Conservation (phyloP, 139 green algal species). For the Chlamydomonas schloesseri region DNA sequence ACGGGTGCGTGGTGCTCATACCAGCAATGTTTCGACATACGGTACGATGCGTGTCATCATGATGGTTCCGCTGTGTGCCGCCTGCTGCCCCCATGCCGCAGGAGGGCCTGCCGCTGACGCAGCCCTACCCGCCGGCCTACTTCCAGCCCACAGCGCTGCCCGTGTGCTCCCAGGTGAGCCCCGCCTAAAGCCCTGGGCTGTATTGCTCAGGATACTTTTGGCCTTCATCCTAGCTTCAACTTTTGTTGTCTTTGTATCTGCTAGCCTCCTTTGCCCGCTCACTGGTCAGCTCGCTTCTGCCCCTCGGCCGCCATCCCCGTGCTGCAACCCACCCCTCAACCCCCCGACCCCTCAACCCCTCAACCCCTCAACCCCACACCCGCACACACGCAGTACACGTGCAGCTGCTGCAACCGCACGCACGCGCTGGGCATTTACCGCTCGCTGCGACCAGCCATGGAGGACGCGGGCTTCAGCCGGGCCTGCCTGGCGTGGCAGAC, state of each 20-base stretch:
- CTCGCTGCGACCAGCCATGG: background rate
- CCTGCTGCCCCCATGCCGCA: background rate
- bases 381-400: constrained; percentile 17
- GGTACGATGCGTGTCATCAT: background rate
- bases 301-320: too few relatives aligned
- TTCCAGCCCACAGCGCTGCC: background rate
- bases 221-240: too few relatives aligned
- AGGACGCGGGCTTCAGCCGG: constrained; percentile 16
- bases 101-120: constrained; percentile 28
- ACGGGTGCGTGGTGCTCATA: too few relatives aligned
- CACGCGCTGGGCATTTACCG: constrained; percentile 9
- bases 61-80: too few relatives aligned
- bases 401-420: constrained; percentile 32
- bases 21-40: too few relatives aligned
- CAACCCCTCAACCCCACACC: background rate
- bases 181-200: too few relatives aligned
- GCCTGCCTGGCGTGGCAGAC: constrained; percentile 17
- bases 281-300: too few relatives aligned
- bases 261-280: too few relatives aligned
- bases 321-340: too few relatives aligned
- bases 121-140: constrained; percentile 38
- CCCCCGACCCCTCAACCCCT: background rate
- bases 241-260: too few relatives aligned
- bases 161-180: constrained; percentile 18
- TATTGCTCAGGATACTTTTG: too few relatives aligned